phyloP scores from a whole-genome alignment of 164 flowering plant genomes.

The Nymphaea colorata region DNA sequence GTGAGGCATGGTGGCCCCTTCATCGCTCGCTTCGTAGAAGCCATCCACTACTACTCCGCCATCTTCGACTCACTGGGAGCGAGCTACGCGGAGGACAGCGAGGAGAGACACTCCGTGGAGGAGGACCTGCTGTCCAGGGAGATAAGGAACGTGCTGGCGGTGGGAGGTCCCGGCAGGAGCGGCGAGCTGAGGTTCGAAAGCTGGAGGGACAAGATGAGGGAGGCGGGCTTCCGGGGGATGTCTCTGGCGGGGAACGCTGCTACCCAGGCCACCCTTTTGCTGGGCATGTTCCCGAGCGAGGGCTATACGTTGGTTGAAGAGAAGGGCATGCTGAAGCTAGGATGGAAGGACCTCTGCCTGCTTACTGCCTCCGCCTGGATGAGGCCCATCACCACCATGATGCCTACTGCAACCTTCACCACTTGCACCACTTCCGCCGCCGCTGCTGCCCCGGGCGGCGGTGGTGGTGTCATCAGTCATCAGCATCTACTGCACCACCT shows the following conservation, averaged over 20 bases:
- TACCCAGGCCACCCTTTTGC: slow-evolving; percentile 76
- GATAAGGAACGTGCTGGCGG: slow-evolving; percentile 57
- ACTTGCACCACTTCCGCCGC: neutral
- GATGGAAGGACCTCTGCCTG: slow-evolving; percentile 94
- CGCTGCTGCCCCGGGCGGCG: too few species aligned
- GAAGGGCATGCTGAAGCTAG: slow-evolving; percentile 82
- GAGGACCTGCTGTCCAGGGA: slow-evolving; percentile 84
- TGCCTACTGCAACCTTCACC: neutral
- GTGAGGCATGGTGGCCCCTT: slow-evolving; percentile 78
- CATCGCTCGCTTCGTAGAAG: slow-evolving; percentile 89
- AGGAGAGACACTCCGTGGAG: slow-evolving; percentile 89
- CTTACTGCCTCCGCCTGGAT: slow-evolving; percentile 98
- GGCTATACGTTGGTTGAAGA: slow-evolving; percentile 95
- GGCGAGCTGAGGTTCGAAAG: slow-evolving; percentile 65
- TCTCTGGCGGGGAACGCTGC: slow-evolving; percentile 91
- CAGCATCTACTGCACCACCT: too few species aligned
- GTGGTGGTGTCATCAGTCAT: too few species aligned
- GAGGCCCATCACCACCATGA: slow-evolving; percentile 21
- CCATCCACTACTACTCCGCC: slow-evolving; percentile 97
- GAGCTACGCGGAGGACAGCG: slow-evolving; percentile 93
- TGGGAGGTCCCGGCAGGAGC: slow-evolving; percentile 65
- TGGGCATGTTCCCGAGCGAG: slow-evolving; percentile 92
- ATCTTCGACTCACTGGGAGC: slow-evolving; percentile 92
- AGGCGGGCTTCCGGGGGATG: slow-evolving; percentile 66
- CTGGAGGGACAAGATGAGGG: slow-evolving; percentile 88